phyloP scores from a whole-genome alignment of 2,329 filamentous ascomycete genomes.

The Penicillium polonicum region DNA sequence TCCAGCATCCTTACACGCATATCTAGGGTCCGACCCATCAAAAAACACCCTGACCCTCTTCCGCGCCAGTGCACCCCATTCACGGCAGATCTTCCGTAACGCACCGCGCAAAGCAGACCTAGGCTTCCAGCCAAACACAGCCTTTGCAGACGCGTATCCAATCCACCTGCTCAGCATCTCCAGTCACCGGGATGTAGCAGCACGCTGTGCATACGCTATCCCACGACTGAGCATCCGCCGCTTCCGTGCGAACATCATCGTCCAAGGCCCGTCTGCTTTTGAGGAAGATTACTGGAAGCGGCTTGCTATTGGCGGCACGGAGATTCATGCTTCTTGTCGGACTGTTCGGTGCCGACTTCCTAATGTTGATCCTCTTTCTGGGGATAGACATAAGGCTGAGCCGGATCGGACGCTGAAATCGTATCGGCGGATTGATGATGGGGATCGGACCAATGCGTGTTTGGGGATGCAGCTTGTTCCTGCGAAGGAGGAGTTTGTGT shows the following conservation, averaged over 20 bases:
- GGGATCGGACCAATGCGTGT: constrained; percentile 49
- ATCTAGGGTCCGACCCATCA: constrained; percentile 35
- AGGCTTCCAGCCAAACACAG: constrained; percentile 54
- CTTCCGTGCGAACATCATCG: constrained; percentile 59
- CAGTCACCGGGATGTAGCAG: constrained; percentile 53
- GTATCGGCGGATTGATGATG: constrained; percentile 53
- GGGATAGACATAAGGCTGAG: constrained; percentile 47
- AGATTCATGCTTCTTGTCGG: constrained; percentile 54
- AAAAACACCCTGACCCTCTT: constrained; percentile 51
- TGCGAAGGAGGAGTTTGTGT: constrained; percentile 31
- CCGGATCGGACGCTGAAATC: constrained; percentile 51
- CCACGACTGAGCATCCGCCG: constrained; percentile 52
- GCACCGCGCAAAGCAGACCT: constrained; percentile 53
- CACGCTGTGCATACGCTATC: constrained; percentile 39
- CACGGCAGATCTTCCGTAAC: constrained; percentile 54
- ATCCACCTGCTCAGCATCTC: constrained; percentile 57
- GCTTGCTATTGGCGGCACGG: constrained; percentile 43
- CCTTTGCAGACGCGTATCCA: constrained; percentile 60
- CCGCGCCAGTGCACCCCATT: constrained; percentile 47
- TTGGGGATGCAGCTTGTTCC: constrained; percentile 55
- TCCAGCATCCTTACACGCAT: constrained; percentile 51
- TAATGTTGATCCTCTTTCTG: constrained; percentile 59
- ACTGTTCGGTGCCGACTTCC: constrained; percentile 59
- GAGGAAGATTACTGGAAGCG: constrained; percentile 59
- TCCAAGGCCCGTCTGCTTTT: constrained; percentile 54